These are phyloP conservation scores for Entophlyctis helioformis DNA, from an alignment of 192 early-diverging fungal genomes.

Conservation along the genomic window DNA sequence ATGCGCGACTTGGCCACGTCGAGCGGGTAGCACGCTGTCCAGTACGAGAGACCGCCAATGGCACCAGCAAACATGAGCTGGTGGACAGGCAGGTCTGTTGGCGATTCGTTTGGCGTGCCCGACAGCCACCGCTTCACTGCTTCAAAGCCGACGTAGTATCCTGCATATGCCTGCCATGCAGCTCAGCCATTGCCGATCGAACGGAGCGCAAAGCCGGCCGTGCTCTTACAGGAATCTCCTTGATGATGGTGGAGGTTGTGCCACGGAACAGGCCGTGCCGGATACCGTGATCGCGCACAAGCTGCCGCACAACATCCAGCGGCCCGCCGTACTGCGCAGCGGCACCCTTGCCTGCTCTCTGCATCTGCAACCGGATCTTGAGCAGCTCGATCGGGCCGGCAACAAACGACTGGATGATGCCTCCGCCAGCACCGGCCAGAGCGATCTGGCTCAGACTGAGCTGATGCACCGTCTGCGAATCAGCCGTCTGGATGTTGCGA, in stretches of 20 bases:
- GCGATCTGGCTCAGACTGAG: conserved; percentile 57
- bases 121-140: conserved; percentile 46
- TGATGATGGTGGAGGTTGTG: conserved; percentile 61
- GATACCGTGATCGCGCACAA: conserved; percentile 55
- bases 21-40: conserved; percentile 72
- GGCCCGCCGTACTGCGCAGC: no score
- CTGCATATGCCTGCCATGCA: conserved; percentile 50
- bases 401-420: conserved; percentile 63
- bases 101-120: neutral
- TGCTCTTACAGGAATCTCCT: conserved; percentile 8
- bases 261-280: conserved; percentile 69
- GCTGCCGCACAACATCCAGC: conserved; percentile 48
- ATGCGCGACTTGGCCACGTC: conserved; percentile 71
- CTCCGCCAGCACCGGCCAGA: conserved; percentile 72
- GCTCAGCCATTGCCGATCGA: neutral
- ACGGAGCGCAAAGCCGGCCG: neutral
- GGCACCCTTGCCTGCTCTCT: no score
- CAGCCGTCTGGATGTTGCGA: conserved; percentile 33
- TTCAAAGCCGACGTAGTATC: conserved; percentile 81
- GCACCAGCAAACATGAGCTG: conserved; percentile 70
- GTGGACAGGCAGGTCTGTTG: conserved; percentile 23
- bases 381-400: conserved; percentile 80
- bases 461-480: conserved; percentile 9
- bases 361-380: conserved; percentile 77
- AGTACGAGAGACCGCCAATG: conserved; percentile 66